phyloP scores from a whole-genome alignment of 225 moss, liverwort and hornwort species.

The Polytrichum formosum region DNA sequence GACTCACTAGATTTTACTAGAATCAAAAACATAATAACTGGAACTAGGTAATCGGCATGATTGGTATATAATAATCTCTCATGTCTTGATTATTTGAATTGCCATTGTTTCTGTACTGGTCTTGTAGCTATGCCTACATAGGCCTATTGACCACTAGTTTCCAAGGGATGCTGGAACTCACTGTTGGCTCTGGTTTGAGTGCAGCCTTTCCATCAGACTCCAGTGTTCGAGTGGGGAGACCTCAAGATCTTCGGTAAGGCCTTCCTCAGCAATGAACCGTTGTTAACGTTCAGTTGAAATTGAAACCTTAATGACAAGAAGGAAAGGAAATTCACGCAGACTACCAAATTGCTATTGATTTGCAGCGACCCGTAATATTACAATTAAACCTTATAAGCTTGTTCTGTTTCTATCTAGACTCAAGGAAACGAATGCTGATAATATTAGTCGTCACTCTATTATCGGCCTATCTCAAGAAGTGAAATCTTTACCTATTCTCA shows the following conservation, averaged over 20 bases:
- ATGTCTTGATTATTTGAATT: too few species aligned
- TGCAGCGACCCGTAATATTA: not conserved
- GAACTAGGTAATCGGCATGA: not conserved
- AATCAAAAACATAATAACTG: not conserved
- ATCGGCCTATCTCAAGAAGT: too few species aligned
- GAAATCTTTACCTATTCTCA: too few species aligned
- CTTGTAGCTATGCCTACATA: too few species aligned
- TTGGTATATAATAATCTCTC: too few species aligned
- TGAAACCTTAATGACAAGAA: not conserved
- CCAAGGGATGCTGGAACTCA: not conserved
- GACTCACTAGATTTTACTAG: too few species aligned
- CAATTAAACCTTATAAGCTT: too few species aligned
- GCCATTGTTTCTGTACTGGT: too few species aligned
- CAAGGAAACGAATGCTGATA: too few species aligned
- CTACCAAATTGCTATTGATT: not conserved
- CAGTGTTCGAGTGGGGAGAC: conserved; percentile 9
- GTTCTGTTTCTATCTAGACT: too few species aligned
- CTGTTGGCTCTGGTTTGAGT: conserved; percentile 4
- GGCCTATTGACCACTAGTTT: too few species aligned
- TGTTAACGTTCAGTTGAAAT: conserved; percentile 55
- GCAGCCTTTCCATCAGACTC: conserved; percentile 29
- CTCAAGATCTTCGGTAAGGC: conserved; percentile 18
- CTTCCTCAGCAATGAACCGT: conserved; percentile 24
- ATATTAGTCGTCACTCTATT: too few species aligned
- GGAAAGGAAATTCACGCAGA: conserved; percentile 9